Evolutionary conservation across 306 rosid species (phyloP).

Genomic region (Medicago truncatula): MtrunA17r5.0-ANR NC_053044.1:55556501-55557000

Average conservation of each 20-base stretch:
- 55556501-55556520: background rate
- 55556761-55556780: conserved; percentile 56
- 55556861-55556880: conserved; percentile 4
- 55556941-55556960: conserved; percentile 69
- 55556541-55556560: background rate
- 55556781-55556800: conserved; percentile 37
- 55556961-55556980: conserved; percentile 61
- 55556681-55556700: conserved; percentile 31
- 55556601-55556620: conserved; percentile 5
- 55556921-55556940: conserved; percentile 84
- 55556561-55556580: background rate
- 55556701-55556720: conserved; percentile 95
- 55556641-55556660: conserved; percentile 31
- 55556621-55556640: conserved; percentile 35
- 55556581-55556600: background rate
- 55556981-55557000: conserved; percentile 85
- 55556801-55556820: conserved; percentile 38
- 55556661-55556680: conserved; percentile 11
- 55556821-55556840: conserved; percentile 25
- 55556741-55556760: conserved; percentile 76
- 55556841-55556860: conserved; percentile 1
- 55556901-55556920: conserved; percentile 60
- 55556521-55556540: background rate
- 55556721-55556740: conserved; percentile 88
- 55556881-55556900: conserved; percentile 46